phyloP scores from a whole-genome alignment of 2,329 filamentous ascomycete genomes.

The Pestalotiopsis sp. region DNA sequence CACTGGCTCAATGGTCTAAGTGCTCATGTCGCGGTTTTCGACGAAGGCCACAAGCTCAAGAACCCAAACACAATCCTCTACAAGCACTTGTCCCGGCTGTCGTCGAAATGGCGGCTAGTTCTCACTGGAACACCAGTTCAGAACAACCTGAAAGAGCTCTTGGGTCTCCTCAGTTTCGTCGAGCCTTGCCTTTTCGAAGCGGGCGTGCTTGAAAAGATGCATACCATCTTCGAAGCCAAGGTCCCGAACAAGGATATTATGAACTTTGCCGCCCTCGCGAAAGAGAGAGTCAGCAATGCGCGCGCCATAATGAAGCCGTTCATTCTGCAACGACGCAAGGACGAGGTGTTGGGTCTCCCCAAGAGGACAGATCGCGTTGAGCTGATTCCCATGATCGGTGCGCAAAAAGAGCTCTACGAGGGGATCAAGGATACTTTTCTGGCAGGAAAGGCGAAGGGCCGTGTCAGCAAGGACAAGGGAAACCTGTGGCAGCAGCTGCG shows the following conservation, averaged over 20 bases:
- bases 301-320: conserved; percentile 94
- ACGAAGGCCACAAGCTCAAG: conserved; percentile 93
- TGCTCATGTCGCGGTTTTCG: conserved; percentile 71
- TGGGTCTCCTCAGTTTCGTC: conserved; percentile 90
- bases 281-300: conserved; percentile 82
- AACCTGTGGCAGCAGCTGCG: conserved; percentile 89
- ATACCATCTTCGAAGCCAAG: conserved; percentile 88
- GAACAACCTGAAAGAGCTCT: conserved; percentile 92
- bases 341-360: conserved; percentile 87
- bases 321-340: conserved; percentile 90
- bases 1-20: conserved; percentile 49
- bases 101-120: conserved; percentile 80
- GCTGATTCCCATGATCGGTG: conserved; percentile 75
- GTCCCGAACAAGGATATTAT: conserved; percentile 79
- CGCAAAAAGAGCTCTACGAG: conserved; percentile 75
- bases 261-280: conserved; percentile 82
- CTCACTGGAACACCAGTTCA: conserved; percentile 90
- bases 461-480: conserved; percentile 47
- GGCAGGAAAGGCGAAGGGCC: conserved; percentile 54
- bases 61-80: conserved; percentile 85
- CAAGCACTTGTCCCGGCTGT: conserved; percentile 74
- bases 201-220: conserved; percentile 71
- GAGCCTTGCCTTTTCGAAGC: conserved; percentile 81
- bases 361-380: conserved; percentile 77
- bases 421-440: conserved; percentile 65